Conservation (phyloP, 495 filamentous ascomycete species). For the Penicillium paxilli region DNA sequence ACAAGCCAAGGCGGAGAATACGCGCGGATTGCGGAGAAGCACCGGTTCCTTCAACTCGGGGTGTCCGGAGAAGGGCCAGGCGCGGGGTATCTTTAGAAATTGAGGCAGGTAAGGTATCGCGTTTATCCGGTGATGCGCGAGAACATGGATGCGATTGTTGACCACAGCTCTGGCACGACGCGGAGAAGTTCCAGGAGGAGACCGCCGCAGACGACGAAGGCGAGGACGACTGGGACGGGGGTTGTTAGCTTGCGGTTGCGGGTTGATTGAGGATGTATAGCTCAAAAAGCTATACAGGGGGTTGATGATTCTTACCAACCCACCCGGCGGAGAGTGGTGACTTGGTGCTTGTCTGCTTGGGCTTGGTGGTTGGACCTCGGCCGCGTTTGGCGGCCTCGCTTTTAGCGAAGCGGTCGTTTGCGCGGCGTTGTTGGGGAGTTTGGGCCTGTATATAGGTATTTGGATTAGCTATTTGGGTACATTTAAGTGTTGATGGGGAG, state of each 20-base stretch:
- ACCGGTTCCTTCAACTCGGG: no score
- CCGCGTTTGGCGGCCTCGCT: conserved; percentile 78
- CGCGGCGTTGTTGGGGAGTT: conserved; percentile 89
- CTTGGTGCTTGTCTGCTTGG: conserved; percentile 66
- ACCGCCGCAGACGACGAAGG: conserved; percentile 24
- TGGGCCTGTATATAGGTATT: no score
- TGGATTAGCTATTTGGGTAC: no score
- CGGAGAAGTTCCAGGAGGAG: conserved; percentile 49
- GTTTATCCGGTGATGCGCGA: conserved; percentile 22
- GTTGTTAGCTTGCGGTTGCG: background rate
- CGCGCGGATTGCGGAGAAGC: no score
- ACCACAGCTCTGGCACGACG: conserved; percentile 61
- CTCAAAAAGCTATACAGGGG: background rate
- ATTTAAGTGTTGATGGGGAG: no score
- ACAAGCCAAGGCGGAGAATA: no score
- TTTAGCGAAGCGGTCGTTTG: conserved; percentile 82
- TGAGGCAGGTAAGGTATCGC: background rate
- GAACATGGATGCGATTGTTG: conserved; percentile 29
- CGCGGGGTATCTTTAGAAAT: conserved; percentile 15
- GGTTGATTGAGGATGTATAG: background rate
- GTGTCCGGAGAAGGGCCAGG: background rate
- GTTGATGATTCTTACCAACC: conserved; percentile 72
- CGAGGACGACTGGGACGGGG: conserved; percentile 16
- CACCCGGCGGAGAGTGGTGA: conserved; percentile 76
- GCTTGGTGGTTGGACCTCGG: conserved; percentile 73